Evolutionary conservation across 2,329 filamentous ascomycete genomes (phyloP).

Genomic region (Didymella keratinophila): DNA sequence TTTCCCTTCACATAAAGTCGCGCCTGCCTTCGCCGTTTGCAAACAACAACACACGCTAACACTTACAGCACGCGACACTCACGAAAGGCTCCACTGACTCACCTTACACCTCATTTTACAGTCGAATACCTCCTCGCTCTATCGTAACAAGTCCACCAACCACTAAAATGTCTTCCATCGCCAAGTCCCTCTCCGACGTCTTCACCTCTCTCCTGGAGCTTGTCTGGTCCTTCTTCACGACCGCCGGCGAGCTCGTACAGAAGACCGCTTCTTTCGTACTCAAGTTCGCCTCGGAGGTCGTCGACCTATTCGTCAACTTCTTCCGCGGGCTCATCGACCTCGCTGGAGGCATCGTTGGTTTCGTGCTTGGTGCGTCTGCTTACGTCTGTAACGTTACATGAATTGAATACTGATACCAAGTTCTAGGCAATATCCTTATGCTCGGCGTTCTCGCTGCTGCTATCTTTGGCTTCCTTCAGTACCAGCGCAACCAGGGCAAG

Average conservation of each 20-base stretch:
- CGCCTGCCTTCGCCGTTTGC: slow-evolving; percentile 18
- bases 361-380: slow-evolving; percentile 40
- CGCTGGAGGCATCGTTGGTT: slow-evolving; percentile 45
- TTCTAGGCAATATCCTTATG: slow-evolving; percentile 46
- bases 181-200: slow-evolving; percentile 44
- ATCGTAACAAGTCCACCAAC: neutral
- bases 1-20: slow-evolving; percentile 21
- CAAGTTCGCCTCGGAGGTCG: slow-evolving; percentile 35
- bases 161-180: slow-evolving; percentile 43
- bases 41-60: slow-evolving; percentile 10
- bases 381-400: neutral
- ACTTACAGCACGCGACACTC: slow-evolving; percentile 9
- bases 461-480: slow-evolving; percentile 48
- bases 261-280: slow-evolving; percentile 40
- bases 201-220: slow-evolving; percentile 44
- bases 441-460: slow-evolving; percentile 44
- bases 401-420: neutral
- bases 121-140: too few relatives aligned
- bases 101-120: neutral
- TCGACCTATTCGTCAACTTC: slow-evolving; percentile 45
- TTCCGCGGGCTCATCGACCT: slow-evolving; percentile 45
- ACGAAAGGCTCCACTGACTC: neutral
- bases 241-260: slow-evolving; percentile 42
- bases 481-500: slow-evolving; percentile 48
- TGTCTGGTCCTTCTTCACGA: slow-evolving; percentile 48